Base-by-base conservation (phyloP, 768 basidiomycete genomes). In the Agaricus sinodeliciosus region DNA sequence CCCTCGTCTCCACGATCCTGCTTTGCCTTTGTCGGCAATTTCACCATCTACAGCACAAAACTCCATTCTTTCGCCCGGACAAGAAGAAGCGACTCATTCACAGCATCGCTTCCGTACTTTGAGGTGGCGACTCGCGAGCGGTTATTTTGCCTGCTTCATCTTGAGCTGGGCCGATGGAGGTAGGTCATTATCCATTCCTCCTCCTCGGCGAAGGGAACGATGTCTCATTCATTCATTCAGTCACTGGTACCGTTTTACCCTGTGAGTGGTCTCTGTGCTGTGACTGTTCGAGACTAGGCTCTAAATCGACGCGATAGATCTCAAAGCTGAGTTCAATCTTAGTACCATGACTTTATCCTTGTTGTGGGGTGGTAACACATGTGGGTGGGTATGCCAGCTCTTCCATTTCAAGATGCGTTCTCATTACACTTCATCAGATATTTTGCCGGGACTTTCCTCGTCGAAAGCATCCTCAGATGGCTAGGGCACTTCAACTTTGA, bases 161-260 rank as follows among this genome's bases (percentile, higher is more conserved):
- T 72, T 75, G 48, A 79, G 79, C 11, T 80, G 78, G 78, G 76
- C 72, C 41, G 80, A 80, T 55, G 78, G 78, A 64, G 67, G 69
- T 72, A 52, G 46, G 58, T 48, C 44, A 43, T 13, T 27, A 22
- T 43, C 15, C 43, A 27, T 48, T 28, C 28, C 35, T 9, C 31
- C 27, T 27, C 6, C 26, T 12, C 16, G 41, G 25, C 35, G 16
- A 48, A 16, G 31, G 13, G 45, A n/a, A 36, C 42, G 49, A 50
- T 52, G 44, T 39, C 27, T 43, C 12, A 27, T 36, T 51, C 39
- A 56, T 13, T 51, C 36, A 43, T 48, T 4, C 53, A 83, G 81
- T 80, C 9, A 81, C 79, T 9, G 81, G 78, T 3, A 78, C 80
- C 3, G 69, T 82, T 2, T 64, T 83, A 34, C 80, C 81, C 25